Conservation (phyloP, 148 eudicot genomes). For the Fagopyrum tataricum region DNA sequence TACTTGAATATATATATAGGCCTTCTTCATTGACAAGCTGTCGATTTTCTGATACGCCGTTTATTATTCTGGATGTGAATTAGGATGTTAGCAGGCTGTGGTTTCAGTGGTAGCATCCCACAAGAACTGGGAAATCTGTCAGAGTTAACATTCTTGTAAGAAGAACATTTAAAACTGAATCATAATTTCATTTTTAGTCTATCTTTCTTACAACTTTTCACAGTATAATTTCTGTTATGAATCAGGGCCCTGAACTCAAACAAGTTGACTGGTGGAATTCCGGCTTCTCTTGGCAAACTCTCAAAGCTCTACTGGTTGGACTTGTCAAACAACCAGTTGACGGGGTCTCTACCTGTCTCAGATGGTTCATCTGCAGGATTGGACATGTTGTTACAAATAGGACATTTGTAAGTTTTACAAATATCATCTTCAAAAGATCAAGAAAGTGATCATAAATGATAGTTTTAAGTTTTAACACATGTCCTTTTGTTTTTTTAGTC, state of each 20-base stretch:
- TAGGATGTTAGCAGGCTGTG: constrained; percentile 86
- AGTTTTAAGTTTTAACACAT: not conserved
- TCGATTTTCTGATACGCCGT: not conserved
- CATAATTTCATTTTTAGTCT: not conserved
- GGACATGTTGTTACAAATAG: constrained; percentile 57
- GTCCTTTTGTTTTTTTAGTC: constrained; percentile 38
- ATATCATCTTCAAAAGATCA: not conserved
- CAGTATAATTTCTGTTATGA: not conserved
- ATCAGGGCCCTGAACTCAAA: constrained; percentile 78
- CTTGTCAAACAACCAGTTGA: constrained; percentile 70
- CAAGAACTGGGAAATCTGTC: constrained; percentile 68
- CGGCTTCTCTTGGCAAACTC: constrained; percentile 68
- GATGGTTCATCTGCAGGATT: constrained; percentile 47
- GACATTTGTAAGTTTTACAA: constrained; percentile 71
- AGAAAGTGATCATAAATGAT: not conserved
- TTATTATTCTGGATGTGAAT: not conserved
- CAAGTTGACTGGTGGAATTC: constrained; percentile 73
- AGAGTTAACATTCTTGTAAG: constrained; percentile 66
- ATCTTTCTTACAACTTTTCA: not conserved
- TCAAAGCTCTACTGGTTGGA: constrained; percentile 83
- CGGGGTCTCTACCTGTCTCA: constrained; percentile 73
- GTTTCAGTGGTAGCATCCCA: constrained; percentile 84
- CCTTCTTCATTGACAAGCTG: not conserved
- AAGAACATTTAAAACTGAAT: not conserved
- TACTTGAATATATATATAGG: not conserved